Conservation (phyloP, 495 filamentous ascomycete species). For the Corynascus novoguineensis region DNA sequence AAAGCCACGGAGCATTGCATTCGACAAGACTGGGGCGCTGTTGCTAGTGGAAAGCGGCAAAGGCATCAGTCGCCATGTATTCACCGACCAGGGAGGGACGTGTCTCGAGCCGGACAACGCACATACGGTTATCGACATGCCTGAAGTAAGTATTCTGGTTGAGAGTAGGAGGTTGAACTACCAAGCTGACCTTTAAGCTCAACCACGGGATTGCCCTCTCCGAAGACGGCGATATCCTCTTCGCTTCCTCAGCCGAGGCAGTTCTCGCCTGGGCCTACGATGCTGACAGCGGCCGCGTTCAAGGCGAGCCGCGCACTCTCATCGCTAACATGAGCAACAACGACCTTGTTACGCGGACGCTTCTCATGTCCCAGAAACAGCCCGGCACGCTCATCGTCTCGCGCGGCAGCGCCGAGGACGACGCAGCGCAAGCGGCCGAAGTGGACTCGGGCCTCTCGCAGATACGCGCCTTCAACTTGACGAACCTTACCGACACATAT, state of each 20-base stretch:
- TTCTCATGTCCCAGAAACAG: conserved; percentile 43
- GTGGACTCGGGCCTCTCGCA: conserved; percentile 50
- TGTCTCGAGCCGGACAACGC: conserved; percentile 42
- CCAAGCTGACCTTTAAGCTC: conserved; percentile 31
- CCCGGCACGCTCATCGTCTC: conserved; percentile 48
- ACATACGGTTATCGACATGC: conserved; percentile 34
- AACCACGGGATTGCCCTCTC: conserved; percentile 62
- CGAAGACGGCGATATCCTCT: conserved; percentile 53
- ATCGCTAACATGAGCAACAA: conserved; percentile 53
- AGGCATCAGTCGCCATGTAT: conserved; percentile 47
- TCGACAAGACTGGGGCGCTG: conserved; percentile 52
- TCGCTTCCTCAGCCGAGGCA: conserved; percentile 50
- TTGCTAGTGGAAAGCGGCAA: conserved; percentile 50
- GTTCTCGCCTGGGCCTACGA: conserved; percentile 58
- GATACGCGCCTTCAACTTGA: conserved; percentile 55
- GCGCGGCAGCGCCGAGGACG: conserved; percentile 50
- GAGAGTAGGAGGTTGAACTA: not conserved
- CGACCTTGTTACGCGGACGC: conserved; percentile 57
- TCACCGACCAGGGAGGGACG: conserved; percentile 47
- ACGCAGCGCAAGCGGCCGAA: conserved; percentile 43
- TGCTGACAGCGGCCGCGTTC: conserved; percentile 35
- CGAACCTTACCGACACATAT: conserved; percentile 34
- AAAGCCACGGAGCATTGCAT: conserved; percentile 52
- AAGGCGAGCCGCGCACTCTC: conserved; percentile 38
- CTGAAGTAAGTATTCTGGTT: conserved; percentile 30